Conservation (phyloP, 192 early-diverging fungal species). For the Coemansia sp. region DNA sequence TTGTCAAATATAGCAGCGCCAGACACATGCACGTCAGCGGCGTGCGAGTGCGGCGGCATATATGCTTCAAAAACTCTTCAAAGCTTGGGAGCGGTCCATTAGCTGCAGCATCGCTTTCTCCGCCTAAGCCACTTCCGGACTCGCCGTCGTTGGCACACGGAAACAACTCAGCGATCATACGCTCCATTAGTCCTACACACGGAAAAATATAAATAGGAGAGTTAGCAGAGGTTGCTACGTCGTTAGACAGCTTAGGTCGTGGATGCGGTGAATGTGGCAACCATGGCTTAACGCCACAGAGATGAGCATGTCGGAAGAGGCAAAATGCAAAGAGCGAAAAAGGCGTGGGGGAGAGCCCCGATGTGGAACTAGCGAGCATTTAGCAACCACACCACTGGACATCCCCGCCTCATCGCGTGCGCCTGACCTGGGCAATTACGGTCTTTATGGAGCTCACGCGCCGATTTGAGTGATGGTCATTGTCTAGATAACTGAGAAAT, state of each 20-base stretch:
- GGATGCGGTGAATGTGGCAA: neutral
- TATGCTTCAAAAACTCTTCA: slow-evolving; percentile 55
- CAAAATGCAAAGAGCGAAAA: neutral
- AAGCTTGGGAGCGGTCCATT: slow-evolving; percentile 37
- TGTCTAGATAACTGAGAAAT: neutral
- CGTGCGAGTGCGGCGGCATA: slow-evolving; percentile 57
- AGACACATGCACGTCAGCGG: slow-evolving; percentile 55
- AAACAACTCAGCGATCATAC: slow-evolving; percentile 56
- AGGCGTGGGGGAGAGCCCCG: no score
- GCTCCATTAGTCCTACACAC: slow-evolving; percentile 51
- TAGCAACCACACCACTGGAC: neutral
- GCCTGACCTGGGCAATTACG: neutral
- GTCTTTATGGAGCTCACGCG: neutral
- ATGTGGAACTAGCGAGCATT: neutral
- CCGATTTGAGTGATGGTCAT: neutral
- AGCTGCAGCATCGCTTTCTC: slow-evolving; percentile 1
- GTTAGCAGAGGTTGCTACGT: neutral
- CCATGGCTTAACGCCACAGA: neutral
- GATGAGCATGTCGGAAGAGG: neutral
- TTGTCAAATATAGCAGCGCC: slow-evolving; percentile 58
- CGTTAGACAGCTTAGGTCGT: neutral
- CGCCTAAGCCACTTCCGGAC: slow-evolving; percentile 8
- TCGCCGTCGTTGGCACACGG: slow-evolving; percentile 45
- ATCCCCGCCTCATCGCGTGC: neutral
- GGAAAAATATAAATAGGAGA: neutral